Base-by-base conservation (phyloP, 2,329 filamentous ascomycete genomes). In the Volutella citrinella region DNA sequence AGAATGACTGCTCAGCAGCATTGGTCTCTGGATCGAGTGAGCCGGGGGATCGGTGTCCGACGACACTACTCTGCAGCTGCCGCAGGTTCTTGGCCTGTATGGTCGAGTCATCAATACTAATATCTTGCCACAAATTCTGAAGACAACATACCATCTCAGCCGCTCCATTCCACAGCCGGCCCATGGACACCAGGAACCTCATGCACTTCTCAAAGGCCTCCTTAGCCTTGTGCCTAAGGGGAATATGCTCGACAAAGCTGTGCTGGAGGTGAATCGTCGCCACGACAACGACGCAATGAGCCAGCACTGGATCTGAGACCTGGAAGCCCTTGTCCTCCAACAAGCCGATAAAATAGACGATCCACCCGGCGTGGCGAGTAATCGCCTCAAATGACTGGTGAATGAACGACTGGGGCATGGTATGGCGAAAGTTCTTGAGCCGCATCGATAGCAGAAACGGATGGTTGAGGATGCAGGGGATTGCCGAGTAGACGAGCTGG, bases 201-300 rank as follows among this genome's bases (percentile, higher is more conserved):
- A 56, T 39, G 19, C 55, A 57, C 13, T 51, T 56, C 3, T 56
- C 51, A 19, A 53, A 55, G 1, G 51, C 54, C 3, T 42, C 16
- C 9, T 54, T 42, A 2, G 55, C 49, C 19, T 51, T 54, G 4
- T 48, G 38, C 2, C 46, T 28, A 2, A 56, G 38, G 3, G 31
- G 7, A 4, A 20, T 17, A 20, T 56, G 51, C 13, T 50, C 27
- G 3, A 69, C 67, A 34, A 72, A 75, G 40, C 70, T 74, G 20
- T 74, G 65, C 41, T 76, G 72, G 4, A 76, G 48, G 41, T 72
- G 71, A 21, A 76, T 74, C 3, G 71, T 76, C 1, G 71, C 71
- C 5, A 74, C 67, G 4, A 75, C 66, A 1, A 68, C 70, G 4
- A 69, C 70, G 34, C 70, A 70, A 25, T 75, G 70, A 3, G 65